These are phyloP conservation scores for Incumbomyces delicatus DNA, from an alignment of 2,329 filamentous ascomycete genomes.

Conservation along the genomic window DNA sequence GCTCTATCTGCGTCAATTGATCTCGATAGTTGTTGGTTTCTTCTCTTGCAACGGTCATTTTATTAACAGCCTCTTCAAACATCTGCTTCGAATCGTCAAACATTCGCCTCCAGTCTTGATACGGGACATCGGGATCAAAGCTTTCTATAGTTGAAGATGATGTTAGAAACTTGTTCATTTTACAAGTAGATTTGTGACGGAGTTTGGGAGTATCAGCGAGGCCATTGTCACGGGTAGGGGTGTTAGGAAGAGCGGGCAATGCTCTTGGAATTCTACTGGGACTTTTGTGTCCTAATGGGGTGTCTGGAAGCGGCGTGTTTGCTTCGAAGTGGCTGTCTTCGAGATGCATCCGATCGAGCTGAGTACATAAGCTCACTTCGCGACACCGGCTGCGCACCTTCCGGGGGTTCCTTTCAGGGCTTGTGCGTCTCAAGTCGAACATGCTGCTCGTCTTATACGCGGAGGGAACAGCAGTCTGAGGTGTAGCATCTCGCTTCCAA, in stretches of 20 bases:
- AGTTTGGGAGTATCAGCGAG: conserved; percentile 25
- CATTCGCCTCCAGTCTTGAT: conserved; percentile 66
- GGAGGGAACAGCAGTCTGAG: neutral
- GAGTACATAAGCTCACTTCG: conserved; percentile 5
- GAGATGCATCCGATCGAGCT: conserved; percentile 1
- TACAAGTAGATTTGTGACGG: conserved; percentile 21
- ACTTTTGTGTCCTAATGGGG: conserved; percentile 11
- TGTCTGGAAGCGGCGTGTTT: neutral
- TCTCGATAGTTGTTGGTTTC: conserved; percentile 63
- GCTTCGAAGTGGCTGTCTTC: neutral
- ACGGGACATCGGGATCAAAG: conserved; percentile 69
- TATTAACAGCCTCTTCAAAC: conserved; percentile 58
- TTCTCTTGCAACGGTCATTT: conserved; percentile 63
- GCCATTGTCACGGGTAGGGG: conserved; percentile 19
- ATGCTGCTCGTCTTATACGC: neutral
- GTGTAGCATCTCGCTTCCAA: conserved; percentile 1
- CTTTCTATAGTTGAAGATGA: conserved; percentile 68
- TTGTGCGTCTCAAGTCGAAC: neutral
- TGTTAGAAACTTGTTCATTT: conserved; percentile 50
- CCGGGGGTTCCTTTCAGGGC: neutral
- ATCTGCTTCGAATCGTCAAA: conserved; percentile 63
- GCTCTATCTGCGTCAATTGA: conserved; percentile 53
- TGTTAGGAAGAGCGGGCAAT: conserved; percentile 18
- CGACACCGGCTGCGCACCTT: conserved; percentile 1
- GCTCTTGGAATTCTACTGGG: conserved; percentile 17